Evolutionary conservation across 2,329 filamentous ascomycete species (phyloP), one percentile per base, ranked within the genome.

Genomic region (Fonsecaea monophora): DNA sequence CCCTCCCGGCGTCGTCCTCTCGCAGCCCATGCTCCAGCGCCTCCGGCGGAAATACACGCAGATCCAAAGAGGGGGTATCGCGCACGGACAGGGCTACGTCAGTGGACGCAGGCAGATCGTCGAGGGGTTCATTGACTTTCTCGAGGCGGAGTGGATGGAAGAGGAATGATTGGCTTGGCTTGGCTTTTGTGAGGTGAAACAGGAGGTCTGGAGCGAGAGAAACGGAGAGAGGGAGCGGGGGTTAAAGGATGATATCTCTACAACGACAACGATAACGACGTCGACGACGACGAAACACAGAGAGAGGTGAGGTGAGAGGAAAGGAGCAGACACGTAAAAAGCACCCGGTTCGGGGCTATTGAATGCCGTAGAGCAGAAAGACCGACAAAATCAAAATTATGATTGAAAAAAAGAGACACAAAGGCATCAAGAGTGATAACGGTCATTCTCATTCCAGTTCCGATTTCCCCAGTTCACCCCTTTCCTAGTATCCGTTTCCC

Each of bases 11-110:
- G 35, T 67, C 0, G 72, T 78, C 9, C 73, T 82, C 12, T 76
- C 77, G 0, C 71, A 82, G 45, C 81, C 81, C 34, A 72, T 78
- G 53, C 65, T 82, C 65, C 81, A 83, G 74, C 71, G 81, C 15
- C 58, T 82, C 67, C 71, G 80, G 21, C 75, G 81, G 62, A 81
- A 82, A 73, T 83, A 81, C 77, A 81, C 82, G 48, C 76, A 79
- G 66, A 75, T 82, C 66, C 82, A 83, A 66, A 72, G 81, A 2
- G 70, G 69, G 8, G 66, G 69, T 10, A 72, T 73, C 59, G 72
- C 77, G 8, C 77, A 80, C 72, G 76, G 76, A 30, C 72, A 74
- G 37, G 76, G 73, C 1, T 73, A 75, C 58, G 76, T 78, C 9
- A 72, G 72, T 8, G 68, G 82, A 60, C 70, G 69, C 13, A 60